Base-by-base conservation (phyloP, 768 basidiomycete genomes). In the Chiua virens region DNA sequence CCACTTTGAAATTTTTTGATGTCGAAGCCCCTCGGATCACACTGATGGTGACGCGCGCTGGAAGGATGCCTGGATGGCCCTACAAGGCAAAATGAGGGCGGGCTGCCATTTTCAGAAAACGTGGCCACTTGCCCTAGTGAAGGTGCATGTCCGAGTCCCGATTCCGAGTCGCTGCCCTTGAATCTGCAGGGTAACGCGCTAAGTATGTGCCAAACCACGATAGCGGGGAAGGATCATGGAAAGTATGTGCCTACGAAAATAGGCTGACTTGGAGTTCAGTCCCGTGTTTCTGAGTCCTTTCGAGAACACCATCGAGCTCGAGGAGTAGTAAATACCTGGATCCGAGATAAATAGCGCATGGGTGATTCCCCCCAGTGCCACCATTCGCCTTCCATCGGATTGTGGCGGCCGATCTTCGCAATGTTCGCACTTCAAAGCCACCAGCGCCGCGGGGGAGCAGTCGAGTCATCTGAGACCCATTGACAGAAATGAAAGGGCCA, bases 11-110 rank as follows among this genome's bases (percentile, higher is more conserved):
- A 8, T 15, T 15, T 30, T 34, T 34, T 34, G 34, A 34, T 22
- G 32, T 48, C 14, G 50, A 47, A 52, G 25, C 50, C 52, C 57
- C 63, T 63, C 56, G 63, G 56, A 63, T 62, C 63, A 54, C 15
- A 17, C 15, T 34, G 34, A 3, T 17, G 14, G 34, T 17, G 34
- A 23, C 14, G 42, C 15, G 32, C 47, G 20, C 32, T 32, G 32
- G 6, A 34, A 15, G 17, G 14, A 17, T 34, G 34, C 15, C 34
- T 7, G 34, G 15, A 6, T 34, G 15, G 34, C 34, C 17, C 34
- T 34, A 17, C 15, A 34, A 15, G 6, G 15, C 2, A 34, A 34
- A 34, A 15, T 17, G 2, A 34, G 34, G 34, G 34, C 34, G 6
- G 15, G 5, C 11, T 30, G 13, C 15, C 34, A 8, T 10, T 28